Base-by-base conservation (phyloP, 768 basidiomycete genomes). In the Amanita brunnescens region DNA sequence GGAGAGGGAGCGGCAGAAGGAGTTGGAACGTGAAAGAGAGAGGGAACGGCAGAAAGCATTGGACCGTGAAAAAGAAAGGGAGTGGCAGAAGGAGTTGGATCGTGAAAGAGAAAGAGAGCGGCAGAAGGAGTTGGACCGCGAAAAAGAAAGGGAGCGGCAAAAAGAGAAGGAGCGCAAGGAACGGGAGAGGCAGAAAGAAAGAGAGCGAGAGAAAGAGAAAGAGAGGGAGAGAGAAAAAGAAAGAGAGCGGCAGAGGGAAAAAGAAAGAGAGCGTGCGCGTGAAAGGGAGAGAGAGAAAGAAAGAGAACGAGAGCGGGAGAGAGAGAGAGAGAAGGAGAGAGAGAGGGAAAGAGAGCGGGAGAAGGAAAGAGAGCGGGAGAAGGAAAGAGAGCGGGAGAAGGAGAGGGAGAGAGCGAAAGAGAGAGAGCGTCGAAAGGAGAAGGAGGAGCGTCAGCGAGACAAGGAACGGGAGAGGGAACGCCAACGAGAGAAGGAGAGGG, bases 81-180 rank as follows among this genome's bases (percentile, higher is more conserved):
- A 46, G 47, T 29, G 37, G 34, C 9, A 23, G 38, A 6, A 24
- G 26, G 21, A 34, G 30, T 49, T 49, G 45, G 45, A 49, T 37
- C 45, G 47, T n/a, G 29, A 39, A 42, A 54, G 34, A 12, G 35
- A 44, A 47, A 47, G 37, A 49, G 49, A 23, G 29, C 37, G 26
- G 38, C 34, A 32, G 61, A 59, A 21, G 55, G 55, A 32, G 56
- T 55, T 43, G 18, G 46, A 35, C n/a, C 43, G 45, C 1, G 35
- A 54, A 7, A 21, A 33, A 37, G 47, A 49, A 0, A 32, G 34
- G 45, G 45, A 52, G 45, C 14, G n/a, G 10, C n/a, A n/a, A 33
- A 47, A 26, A 6, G 38, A 35, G 48, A 49, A 30, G 40, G 21
- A 23, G 35, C 6, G 51, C 47, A 18, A 12, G 47, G 14, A 53